Evolutionary conservation across 2,329 filamentous ascomycete genomes (phyloP), one percentile per base, ranked within the genome.

Genomic region (Fusarium euwallaceae): DNA sequence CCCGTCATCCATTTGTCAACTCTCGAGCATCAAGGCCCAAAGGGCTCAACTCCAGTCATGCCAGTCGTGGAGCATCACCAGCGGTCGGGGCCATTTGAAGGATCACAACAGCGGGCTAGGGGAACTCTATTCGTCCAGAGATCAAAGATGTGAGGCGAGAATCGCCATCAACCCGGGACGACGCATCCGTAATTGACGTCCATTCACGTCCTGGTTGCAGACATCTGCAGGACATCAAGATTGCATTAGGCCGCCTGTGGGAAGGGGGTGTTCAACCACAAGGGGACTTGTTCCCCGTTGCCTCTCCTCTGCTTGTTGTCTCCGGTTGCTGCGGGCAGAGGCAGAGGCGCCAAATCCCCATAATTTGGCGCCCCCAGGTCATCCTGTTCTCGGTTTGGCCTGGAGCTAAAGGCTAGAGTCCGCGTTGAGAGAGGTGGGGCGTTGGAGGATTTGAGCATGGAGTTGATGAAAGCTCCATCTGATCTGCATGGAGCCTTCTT

Each of bases 151-250:
- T 24, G 61, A 64, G 61, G 61, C 48, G 45, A 51, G 22, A 51
- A 48, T 41, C 45, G 12, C 61, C 55, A 51, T 36, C 36, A 64
- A 24, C 67, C 45, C 60, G 32, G 24, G 32, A 39, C 37, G 32
- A 39, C 37, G 32, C 51, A 63, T 56, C 32, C 59, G 45, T 61
- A 37, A 41, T 60, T 41, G 34, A 55, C n/a, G 29, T 66, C 56
- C 41, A 48, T 36, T 24, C 53, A 34, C 43, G 45, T 34, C 56
- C 67, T 41, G 48, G 22, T 34, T 62, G 66, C 69, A 68, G 60
- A 34, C 22, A 61, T 60, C 69, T 78, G 75, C 76, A 78, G 70
- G 64, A 77, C 76, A 76, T 76, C 60, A 61, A 64, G 36, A 67
- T 74, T 71, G 76, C 76, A 76, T 74, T 69, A 66, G 75, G 64